Evolutionary conservation across 371 early-diverging fungal genomes (phyloP).

Genomic region (Choanephora cucurbitarum): DNA sequence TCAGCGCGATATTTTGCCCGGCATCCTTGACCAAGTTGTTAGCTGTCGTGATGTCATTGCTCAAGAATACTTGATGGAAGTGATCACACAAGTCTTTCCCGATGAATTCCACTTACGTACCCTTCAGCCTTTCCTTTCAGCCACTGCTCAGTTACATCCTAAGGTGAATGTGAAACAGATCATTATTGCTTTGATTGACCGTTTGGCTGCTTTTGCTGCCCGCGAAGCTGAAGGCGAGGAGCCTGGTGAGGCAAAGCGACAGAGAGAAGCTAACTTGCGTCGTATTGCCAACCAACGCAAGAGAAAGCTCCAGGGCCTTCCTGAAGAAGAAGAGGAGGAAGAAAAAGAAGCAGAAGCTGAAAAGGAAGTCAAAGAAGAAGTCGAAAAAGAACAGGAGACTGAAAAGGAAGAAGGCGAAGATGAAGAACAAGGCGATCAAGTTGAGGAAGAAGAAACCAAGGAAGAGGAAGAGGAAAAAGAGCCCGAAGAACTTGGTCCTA

Average conservation of each 20-base stretch:
- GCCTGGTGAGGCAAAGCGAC: conserved; percentile 23
- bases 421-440: conserved; percentile 19
- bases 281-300: conserved; percentile 33
- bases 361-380: background rate
- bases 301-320: conserved; percentile 28
- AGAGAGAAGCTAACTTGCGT: conserved; percentile 27
- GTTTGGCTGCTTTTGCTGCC: conserved; percentile 66
- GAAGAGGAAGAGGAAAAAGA: conserved; percentile 11
- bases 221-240: conserved; percentile 58
- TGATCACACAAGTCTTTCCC: conserved; percentile 94
- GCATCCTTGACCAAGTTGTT: conserved; percentile 91
- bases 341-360: conserved; percentile 21
- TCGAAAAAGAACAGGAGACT: background rate
- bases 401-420: conserved; percentile 17
- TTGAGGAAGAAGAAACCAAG: conserved; percentile 14
- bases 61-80: conserved; percentile 99
- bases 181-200: conserved; percentile 91
- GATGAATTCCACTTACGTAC: conserved; percentile 96
- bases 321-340: conserved; percentile 28
- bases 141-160: conserved; percentile 87
- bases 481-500: conserved; percentile 58
- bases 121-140: conserved; percentile 84
- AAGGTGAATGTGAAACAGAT: conserved; percentile 93
- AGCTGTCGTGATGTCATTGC: conserved; percentile 96
- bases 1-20: conserved; percentile 73